Evolutionary conservation across 2,329 filamentous ascomycete species (phyloP), one percentile per base, ranked within the genome.

Genomic region (Fusarium temperatum): DNA sequence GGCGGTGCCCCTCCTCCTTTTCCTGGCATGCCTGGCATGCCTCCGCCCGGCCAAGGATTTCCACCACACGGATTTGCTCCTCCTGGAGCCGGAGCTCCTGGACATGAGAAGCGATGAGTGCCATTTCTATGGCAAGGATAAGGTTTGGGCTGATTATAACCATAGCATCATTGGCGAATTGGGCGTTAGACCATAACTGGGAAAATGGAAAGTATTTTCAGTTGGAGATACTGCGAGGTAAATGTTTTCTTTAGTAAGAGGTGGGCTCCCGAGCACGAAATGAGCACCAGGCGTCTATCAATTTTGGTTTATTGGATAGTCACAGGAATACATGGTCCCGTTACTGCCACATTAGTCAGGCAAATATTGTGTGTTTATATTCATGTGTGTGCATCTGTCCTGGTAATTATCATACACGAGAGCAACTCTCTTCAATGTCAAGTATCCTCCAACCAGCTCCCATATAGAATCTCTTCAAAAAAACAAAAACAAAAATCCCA

Each of bases 31-130:
- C 80, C 82, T 28, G 80, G 82, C 53, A 80, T 83, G 67, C 81
- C 82, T 35, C 84, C 83, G 3, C 83, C 82, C 30, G 83, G 82
- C 26, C 83, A 86, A 63, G 84, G 83, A 9, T 86, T 87, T 45
- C 84, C 83, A 22, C 80, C 81, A 9, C 78, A 78, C 30, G 83
- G 82, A 9, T 83, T 83, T 70, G 79, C 78, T 60, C 80, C 80
- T 24, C 80, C 79, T 5, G 81, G 81, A 42, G 77, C 76, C 20
- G 81, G 82, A 28, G 77, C 80, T 30, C 83, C 82, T 28, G 84
- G 84, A 41, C 83, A 81, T 38, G 83, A 84, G 42, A 81, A 81
- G 78, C 80, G 83, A 75, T 86, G 78, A 79, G 51, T 69, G 45
- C 51, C 54, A 36, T 66, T 30, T 44, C 17, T 45, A 55, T 55